Base-by-base conservation (phyloP, 106 monocot species). In the Apostasia shenzhenica region DNA sequence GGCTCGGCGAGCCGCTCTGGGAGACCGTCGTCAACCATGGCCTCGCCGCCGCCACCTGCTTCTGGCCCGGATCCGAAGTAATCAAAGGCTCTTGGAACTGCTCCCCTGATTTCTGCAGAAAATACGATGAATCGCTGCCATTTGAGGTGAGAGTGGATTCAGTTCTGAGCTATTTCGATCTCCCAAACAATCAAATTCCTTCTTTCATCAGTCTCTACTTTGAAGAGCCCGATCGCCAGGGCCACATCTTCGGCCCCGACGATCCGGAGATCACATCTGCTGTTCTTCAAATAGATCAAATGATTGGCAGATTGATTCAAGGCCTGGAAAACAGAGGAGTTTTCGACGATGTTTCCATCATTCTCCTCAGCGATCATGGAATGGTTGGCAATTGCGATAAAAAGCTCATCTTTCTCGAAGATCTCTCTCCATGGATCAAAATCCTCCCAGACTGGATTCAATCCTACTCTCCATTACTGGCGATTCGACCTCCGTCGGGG, bases 1-100 rank as follows among this genome's bases (percentile, higher is more conserved):
- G 89, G 89, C 82, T 89, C 12, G 89, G 89, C 7, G 89, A 85
- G 61, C 89, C 89, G 0, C 57, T 89, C 4, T 89, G 89, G 89
- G 74, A 82, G 68, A 89, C 89, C n/a, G 85, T 73, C 42, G 66
- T 56, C 41, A 54, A 72, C 8, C 79, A 74, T 1, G 82, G 82
- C 1, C 38, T 69, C 58, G 57, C 62, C 2, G 85, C 82, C 54
- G 85, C 89, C 1, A 68, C 71, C 57, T 77, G 70, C 70, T 89
- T 82, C 72, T 89, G 85, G 85, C 71, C 89, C 1, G 89, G 89
- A 6, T 76, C 79, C 40, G 89, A 89, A 67, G 85, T 85, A 4
- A 56, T 8, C 13, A 89, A 89, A 65, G 89, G 89, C 5, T 56
- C 66, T 6, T 89, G 85, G 89, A 61, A 45, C 11, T 85, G 89